Conservation (phyloP, 441 rosid genomes). For the Brassica balearica region DNA sequence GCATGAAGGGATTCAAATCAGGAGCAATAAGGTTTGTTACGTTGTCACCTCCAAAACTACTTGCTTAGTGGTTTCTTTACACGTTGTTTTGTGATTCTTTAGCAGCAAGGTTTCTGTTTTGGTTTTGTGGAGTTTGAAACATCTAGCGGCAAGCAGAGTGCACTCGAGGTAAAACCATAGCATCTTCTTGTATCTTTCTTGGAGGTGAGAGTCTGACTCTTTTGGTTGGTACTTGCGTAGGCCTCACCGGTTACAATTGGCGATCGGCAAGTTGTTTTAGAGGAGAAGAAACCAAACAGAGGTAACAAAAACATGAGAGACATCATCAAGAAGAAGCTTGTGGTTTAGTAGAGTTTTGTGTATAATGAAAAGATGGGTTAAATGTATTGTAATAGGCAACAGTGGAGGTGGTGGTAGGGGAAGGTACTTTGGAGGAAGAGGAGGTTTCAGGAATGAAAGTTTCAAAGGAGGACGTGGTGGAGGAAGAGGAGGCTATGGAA, state of each 20-base stretch:
- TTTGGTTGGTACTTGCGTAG: constrained; percentile 44
- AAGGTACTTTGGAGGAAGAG: constrained; percentile 73
- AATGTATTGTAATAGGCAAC: constrained; percentile 39
- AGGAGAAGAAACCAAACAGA: constrained; percentile 87
- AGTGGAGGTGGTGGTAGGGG: constrained; percentile 66
- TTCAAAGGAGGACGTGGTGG: constrained; percentile 80
- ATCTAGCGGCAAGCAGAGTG: constrained; percentile 67
- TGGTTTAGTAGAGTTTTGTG: background rate
- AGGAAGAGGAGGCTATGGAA: constrained; percentile 66
- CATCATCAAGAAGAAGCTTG: constrained; percentile 12
- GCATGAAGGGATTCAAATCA: constrained; percentile 88
- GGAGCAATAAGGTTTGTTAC: constrained; percentile 80
- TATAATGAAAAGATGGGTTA: constrained; percentile 11
- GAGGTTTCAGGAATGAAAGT: constrained; percentile 68
- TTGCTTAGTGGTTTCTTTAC: constrained; percentile 35
- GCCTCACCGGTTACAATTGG: constrained; percentile 82
- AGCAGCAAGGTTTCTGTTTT: constrained; percentile 87
- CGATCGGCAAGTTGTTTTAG: constrained; percentile 68
- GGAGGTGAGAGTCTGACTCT: constrained; percentile 20
- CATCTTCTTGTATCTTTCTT: constrained; percentile 18
- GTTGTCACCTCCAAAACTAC: background rate
- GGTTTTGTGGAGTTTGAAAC: constrained; percentile 96
- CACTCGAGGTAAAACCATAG: constrained; percentile 66
- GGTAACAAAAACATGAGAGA: constrained; percentile 51
- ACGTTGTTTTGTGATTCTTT: constrained; percentile 39